Evolutionary conservation across 768 basidiomycete genomes (phyloP).

Genomic region (Boletus tomentosulus): DNA sequence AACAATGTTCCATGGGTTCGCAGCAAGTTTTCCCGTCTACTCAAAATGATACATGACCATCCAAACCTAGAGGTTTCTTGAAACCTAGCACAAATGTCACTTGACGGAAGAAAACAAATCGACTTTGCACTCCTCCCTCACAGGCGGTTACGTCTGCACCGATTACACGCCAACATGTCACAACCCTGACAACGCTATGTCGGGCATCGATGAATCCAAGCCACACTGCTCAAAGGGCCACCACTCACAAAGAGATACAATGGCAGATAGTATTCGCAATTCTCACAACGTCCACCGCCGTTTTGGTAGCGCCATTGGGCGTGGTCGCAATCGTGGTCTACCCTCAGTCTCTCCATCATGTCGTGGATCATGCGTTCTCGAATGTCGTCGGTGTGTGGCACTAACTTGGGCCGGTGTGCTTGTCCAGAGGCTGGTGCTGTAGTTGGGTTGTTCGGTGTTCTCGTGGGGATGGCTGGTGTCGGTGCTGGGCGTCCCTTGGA

Average conservation of each 20-base stretch:
- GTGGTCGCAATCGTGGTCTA: constrained; percentile 51
- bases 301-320: constrained; percentile 40
- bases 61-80: too few species aligned
- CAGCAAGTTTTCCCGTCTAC: too few species aligned
- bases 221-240: too few species aligned
- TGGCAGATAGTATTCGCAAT: constrained; percentile 32
- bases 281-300: constrained; percentile 47
- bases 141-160: constrained; percentile 37
- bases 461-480: too few species aligned
- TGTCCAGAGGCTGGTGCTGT: too few species aligned
- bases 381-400: too few species aligned
- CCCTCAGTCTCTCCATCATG: constrained; percentile 39
- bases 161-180: constrained; percentile 33
- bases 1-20: too few species aligned
- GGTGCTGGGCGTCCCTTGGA: background rate
- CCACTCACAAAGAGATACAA: constrained; percentile 1
- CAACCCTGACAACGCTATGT: constrained; percentile 33
- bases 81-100: too few species aligned
- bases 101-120: too few species aligned
- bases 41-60: too few species aligned
- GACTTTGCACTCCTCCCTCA: constrained; percentile 2
- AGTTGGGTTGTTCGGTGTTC: too few species aligned
- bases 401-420: too few species aligned
- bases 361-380: constrained; percentile 22
- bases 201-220: background rate